Evolutionary conservation across 495 filamentous ascomycete genomes (phyloP).

Genomic region (Xylaria intraflava): DNA sequence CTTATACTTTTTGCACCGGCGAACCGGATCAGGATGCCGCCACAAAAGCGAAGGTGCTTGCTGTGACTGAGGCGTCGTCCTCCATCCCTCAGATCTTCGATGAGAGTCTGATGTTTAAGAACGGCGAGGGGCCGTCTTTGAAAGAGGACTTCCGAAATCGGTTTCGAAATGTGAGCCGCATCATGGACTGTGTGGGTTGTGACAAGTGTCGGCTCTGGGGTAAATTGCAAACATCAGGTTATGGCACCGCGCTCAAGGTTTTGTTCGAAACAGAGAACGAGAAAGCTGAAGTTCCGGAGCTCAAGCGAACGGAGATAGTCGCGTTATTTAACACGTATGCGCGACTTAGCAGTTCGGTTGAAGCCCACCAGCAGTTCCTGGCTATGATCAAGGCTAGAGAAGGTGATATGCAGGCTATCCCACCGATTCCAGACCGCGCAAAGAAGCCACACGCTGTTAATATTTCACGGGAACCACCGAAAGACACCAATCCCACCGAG

Average conservation of each 20-base stretch:
- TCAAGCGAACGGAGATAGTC: conserved; percentile 87
- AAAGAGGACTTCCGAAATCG: conserved; percentile 98
- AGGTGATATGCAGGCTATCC: conserved; percentile 39
- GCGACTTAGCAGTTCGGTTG: conserved; percentile 70
- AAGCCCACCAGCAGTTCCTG: conserved; percentile 68
- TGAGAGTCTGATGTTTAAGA: conserved; percentile 87
- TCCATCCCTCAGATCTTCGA: conserved; percentile 78
- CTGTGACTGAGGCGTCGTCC: conserved; percentile 61
- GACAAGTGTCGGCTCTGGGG: conserved; percentile 99
- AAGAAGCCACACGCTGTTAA: conserved; percentile 40
- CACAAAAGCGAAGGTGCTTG: conserved; percentile 72
- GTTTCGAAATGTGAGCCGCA: conserved; percentile 87
- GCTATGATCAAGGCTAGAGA: conserved; percentile 59
- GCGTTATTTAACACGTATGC: conserved; percentile 91
- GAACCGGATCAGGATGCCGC: conserved; percentile 69
- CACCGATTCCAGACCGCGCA: conserved; percentile 35
- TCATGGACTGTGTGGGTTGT: conserved; percentile 99
- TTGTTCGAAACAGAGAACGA: conserved; percentile 90
- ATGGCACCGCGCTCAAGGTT: conserved; percentile 90
- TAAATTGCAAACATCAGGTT: conserved; percentile 92
- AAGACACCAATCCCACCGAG: conserved; percentile 10
- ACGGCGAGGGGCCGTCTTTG: conserved; percentile 59
- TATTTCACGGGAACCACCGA: conserved; percentile 21
- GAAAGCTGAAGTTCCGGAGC: conserved; percentile 58
- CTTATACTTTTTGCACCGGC: conserved; percentile 87